Conservation (phyloP, 257 asterid genomes). For the Ophiorrhiza pumila region DNA sequence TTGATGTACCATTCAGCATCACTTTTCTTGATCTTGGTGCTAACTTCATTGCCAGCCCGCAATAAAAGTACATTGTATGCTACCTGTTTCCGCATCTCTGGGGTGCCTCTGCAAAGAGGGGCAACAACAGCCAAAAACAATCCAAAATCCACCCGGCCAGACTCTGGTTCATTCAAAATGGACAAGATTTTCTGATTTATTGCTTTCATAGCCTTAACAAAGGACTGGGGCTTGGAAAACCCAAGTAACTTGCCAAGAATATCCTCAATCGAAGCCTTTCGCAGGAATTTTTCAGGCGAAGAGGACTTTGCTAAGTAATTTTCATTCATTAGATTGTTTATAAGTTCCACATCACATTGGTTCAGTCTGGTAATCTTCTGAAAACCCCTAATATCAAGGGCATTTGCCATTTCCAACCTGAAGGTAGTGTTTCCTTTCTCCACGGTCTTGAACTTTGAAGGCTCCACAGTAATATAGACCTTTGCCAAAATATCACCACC, state of each 20-base stretch:
- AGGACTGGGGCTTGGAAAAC: constrained; percentile 91
- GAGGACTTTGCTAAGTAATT: constrained; percentile 71
- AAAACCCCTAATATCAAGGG: constrained; percentile 80
- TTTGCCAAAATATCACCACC: no score
- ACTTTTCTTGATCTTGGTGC: constrained; percentile 56
- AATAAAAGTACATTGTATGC: constrained; percentile 82
- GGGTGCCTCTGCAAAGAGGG: constrained; percentile 76
- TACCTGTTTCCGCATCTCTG: constrained; percentile 73
- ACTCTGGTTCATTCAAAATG: constrained; percentile 74
- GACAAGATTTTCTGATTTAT: constrained; percentile 81
- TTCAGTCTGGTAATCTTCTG: constrained; percentile 90
- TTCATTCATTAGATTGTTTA: constrained; percentile 85
- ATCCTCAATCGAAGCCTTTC: constrained; percentile 89
- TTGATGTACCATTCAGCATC: constrained; percentile 73
- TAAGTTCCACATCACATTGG: constrained; percentile 71
- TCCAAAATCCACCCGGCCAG: constrained; percentile 88
- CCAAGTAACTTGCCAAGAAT: constrained; percentile 63
- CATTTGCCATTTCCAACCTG: constrained; percentile 64
- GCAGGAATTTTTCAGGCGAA: constrained; percentile 81
- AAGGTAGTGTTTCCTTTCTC: constrained; percentile 74
- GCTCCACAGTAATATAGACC: constrained; percentile 61
- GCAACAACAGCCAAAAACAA: constrained; percentile 83
- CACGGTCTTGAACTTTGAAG: constrained; percentile 63
- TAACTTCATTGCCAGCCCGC: constrained; percentile 87
- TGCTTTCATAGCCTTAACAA: constrained; percentile 92